Conservation (phyloP, 129 eudicot genomes). For the Escallonia rubra region DNA sequence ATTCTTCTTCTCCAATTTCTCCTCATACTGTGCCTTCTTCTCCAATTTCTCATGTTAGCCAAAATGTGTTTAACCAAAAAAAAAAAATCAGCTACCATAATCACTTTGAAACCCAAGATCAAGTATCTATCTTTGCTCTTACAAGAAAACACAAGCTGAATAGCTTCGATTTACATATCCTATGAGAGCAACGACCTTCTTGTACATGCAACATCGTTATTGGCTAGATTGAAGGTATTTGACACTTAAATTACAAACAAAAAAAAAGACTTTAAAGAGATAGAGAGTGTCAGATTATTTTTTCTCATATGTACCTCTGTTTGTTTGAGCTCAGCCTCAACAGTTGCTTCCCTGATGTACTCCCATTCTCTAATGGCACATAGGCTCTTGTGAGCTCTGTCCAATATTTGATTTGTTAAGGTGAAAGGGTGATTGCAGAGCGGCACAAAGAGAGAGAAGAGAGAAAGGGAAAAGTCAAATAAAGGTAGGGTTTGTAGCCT, state of each 20-base stretch:
- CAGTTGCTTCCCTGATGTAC: slow-evolving; percentile 69
- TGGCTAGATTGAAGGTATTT: too few species aligned
- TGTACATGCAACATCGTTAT: too few species aligned
- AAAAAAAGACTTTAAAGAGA: not conserved
- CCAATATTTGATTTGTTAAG: slow-evolving; percentile 7
- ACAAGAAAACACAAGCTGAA: not conserved
- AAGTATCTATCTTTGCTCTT: not conserved
- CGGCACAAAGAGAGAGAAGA: too few species aligned
- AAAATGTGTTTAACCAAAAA: not conserved
- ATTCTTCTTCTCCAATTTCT: slow-evolving; percentile 75
- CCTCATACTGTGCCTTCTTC: slow-evolving; percentile 55
- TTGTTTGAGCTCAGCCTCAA: slow-evolving; percentile 71
- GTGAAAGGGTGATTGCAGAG: too few species aligned
- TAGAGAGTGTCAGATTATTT: not conserved
- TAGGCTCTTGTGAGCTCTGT: slow-evolving; percentile 76
- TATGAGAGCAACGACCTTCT: too few species aligned
- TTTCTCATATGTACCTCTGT: slow-evolving; percentile 48
- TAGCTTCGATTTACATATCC: not conserved
- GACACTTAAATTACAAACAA: too few species aligned
- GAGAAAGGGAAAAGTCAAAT: too few species aligned
- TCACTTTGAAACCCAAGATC: too few species aligned
- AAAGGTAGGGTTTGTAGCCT: too few species aligned
- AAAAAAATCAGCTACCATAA: slow-evolving; percentile 9
- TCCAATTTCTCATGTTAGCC: slow-evolving; percentile 65
- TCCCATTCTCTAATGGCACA: slow-evolving; percentile 71